phyloP scores from a whole-genome alignment of 2,329 filamentous ascomycete genomes.

The Epicoccum nigrum region DNA sequence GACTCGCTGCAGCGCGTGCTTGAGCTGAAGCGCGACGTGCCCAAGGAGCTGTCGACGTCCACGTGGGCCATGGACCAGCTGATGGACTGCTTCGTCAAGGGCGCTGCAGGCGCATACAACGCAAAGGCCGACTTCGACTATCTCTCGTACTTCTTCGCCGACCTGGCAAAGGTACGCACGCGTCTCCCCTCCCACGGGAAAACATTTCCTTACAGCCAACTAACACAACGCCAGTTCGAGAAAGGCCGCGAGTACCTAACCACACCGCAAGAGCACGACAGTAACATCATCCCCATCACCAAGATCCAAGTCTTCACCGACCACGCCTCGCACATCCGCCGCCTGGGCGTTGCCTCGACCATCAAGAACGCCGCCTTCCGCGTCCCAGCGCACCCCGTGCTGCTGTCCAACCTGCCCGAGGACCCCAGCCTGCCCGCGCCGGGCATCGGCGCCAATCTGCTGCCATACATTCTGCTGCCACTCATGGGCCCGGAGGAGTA shows the following conservation, averaged over 20 bases:
- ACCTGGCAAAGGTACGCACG: conserved; percentile 69
- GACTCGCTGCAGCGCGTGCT: conserved; percentile 74
- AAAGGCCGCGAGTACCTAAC: conserved; percentile 78
- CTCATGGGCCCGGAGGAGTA: conserved; percentile 90
- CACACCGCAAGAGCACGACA: conserved; percentile 75
- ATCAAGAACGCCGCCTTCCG: conserved; percentile 96
- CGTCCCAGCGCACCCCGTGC: conserved; percentile 70
- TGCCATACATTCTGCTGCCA: conserved; percentile 88
- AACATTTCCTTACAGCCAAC: background rate
- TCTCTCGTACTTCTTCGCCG: conserved; percentile 90
- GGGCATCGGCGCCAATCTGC: conserved; percentile 75
- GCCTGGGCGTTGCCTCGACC: conserved; percentile 92
- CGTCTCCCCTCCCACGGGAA: background rate
- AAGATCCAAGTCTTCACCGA: conserved; percentile 96
- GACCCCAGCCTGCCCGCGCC: conserved; percentile 46
- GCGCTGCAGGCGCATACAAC: conserved; percentile 82
- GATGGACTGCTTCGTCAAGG: conserved; percentile 95
- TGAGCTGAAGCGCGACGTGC: conserved; percentile 69
- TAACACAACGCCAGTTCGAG: conserved; percentile 59
- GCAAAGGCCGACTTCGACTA: conserved; percentile 88
- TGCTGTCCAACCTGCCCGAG: conserved; percentile 59
- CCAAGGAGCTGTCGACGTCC: conserved; percentile 73
- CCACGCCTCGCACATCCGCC: conserved; percentile 79
- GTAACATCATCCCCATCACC: conserved; percentile 78
- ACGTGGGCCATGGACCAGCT: conserved; percentile 84